phyloP scores from a whole-genome alignment of 83 land plant species.

The Diphasiastrum complanatum region DNA sequence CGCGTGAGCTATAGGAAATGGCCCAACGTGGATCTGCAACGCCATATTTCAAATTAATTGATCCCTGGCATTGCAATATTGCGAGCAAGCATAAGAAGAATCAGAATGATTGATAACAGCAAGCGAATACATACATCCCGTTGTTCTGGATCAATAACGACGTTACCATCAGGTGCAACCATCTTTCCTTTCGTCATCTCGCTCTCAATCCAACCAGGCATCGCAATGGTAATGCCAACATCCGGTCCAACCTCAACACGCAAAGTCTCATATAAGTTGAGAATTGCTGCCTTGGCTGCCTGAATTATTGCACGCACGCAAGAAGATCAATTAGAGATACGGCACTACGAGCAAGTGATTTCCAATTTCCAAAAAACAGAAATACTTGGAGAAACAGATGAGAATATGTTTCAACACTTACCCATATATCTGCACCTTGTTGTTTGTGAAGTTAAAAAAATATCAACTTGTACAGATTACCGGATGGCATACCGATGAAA shows the following conservation, averaged over 20 bases:
- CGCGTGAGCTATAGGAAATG: conserved; percentile 47
- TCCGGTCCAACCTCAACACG: conserved; percentile 55
- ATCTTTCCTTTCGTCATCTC: conserved; percentile 72
- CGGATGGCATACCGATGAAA: too few relatives aligned
- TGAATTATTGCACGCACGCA: too few relatives aligned
- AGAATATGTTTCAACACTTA: too few relatives aligned
- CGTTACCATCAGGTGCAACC: conserved; percentile 57
- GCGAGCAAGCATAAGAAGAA: background rate
- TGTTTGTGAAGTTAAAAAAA: too few relatives aligned
- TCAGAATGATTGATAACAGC: background rate
- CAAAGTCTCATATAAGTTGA: conserved; percentile 76
- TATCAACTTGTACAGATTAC: too few relatives aligned
- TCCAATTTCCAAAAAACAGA: too few relatives aligned
- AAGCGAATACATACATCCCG: conserved; percentile 57
- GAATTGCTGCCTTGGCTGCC: conserved; percentile 86
- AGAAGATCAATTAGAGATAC: too few relatives aligned
- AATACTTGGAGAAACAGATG: too few relatives aligned
- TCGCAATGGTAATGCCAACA: conserved; percentile 77
- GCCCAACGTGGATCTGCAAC: conserved; percentile 28
- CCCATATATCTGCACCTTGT: too few relatives aligned
- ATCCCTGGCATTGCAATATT: background rate
- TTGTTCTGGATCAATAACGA: conserved; percentile 56
- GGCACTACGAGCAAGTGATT: too few relatives aligned
- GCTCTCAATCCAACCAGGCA: conserved; percentile 79
- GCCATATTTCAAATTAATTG: background rate